Evolutionary conservation across 352 stramenopile genomes (phyloP).

Genomic region (Thraustochytrium striatum): DNA sequence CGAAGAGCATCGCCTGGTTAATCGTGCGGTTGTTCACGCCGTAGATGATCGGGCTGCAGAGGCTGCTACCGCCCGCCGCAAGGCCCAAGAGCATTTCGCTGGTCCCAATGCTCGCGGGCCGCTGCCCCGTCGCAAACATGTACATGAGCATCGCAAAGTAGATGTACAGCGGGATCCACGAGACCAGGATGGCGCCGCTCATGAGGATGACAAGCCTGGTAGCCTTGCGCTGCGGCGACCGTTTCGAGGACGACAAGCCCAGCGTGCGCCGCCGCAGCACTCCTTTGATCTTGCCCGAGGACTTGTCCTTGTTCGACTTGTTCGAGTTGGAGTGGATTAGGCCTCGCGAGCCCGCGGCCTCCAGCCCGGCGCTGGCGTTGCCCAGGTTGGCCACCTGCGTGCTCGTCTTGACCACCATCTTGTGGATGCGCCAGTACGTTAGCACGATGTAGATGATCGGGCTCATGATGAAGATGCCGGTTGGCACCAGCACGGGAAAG

Average conservation of each 20-base stretch:
- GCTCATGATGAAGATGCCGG: neutral
- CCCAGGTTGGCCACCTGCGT: neutral
- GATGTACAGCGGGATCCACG: constrained; percentile 45
- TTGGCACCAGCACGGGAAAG: constrained; percentile 34
- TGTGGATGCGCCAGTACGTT: constrained; percentile 30
- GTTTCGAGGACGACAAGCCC: no score
- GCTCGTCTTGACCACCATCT: constrained; percentile 28
- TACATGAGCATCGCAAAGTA: constrained; percentile 11
- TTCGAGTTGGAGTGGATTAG: no score
- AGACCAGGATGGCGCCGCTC: constrained; percentile 31
- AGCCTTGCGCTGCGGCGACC: neutral
- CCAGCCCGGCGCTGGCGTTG: neutral
- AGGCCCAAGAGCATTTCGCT: constrained; percentile 27
- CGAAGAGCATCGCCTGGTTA: constrained; percentile 33
- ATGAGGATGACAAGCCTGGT: constrained; percentile 41
- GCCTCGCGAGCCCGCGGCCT: no score
- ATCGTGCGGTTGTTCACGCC: constrained; percentile 26
- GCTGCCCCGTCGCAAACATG: constrained; percentile 1
- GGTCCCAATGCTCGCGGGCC: neutral
- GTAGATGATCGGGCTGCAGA: constrained; percentile 40
- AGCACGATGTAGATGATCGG: constrained; percentile 34
- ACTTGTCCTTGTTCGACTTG: neutral
- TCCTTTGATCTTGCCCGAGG: neutral
- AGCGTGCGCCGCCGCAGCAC: neutral
- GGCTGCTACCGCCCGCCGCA: constrained; percentile 1